A percentile compares a stretch with the other conserved stretches of the same genome.
These are phyloP conservation scores for Pyropia haitanensis DNA, from an alignment of 23 red algal genomes.

Conservation along the genomic window DNA sequence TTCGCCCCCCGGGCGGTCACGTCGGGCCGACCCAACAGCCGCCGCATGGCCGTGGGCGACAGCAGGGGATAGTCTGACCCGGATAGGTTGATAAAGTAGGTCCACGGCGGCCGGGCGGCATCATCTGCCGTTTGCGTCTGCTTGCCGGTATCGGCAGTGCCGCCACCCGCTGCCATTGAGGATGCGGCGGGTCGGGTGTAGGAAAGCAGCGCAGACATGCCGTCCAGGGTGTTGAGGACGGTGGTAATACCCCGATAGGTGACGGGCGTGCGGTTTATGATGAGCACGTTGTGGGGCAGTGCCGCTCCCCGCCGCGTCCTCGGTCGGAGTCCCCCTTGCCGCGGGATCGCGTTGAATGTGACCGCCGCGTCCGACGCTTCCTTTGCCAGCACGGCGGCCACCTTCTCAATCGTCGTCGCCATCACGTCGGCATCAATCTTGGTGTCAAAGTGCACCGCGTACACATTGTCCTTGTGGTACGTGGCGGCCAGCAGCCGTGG, in stretches of 20 bases:
- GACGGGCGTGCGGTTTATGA: conserved; percentile 60
- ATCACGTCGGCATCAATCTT: conserved; percentile 49
- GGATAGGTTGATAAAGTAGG: conserved; percentile 77
- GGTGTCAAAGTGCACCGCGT: conserved; percentile 73
- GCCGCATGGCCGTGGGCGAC: conserved; percentile 23
- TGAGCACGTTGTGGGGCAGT: conserved; percentile 37
- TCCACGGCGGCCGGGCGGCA: conserved; percentile 20
- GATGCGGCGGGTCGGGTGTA: background rate
- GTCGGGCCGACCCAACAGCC: conserved; percentile 38
- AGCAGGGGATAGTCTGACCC: conserved; percentile 78
- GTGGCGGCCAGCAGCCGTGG: conserved; percentile 25
- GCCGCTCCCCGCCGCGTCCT: no score
- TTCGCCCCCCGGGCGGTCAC: conserved; percentile 24
- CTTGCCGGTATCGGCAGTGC: no score
- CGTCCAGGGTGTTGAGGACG: conserved; percentile 64
- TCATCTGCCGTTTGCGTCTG: no score
- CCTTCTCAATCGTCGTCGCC: conserved; percentile 3
- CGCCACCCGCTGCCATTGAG: no score
- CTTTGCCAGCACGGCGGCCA: conserved; percentile 3
- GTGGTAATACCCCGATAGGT: conserved; percentile 67
- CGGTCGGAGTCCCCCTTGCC: no score
- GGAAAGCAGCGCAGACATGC: conserved; percentile 37
- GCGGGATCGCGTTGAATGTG: no score
- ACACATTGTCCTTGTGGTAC: conserved; percentile 64
- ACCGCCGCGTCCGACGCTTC: no score